Conservation (phyloP, 2,329 filamentous ascomycete genomes). For the Phialemoniopsis sp. region DNA sequence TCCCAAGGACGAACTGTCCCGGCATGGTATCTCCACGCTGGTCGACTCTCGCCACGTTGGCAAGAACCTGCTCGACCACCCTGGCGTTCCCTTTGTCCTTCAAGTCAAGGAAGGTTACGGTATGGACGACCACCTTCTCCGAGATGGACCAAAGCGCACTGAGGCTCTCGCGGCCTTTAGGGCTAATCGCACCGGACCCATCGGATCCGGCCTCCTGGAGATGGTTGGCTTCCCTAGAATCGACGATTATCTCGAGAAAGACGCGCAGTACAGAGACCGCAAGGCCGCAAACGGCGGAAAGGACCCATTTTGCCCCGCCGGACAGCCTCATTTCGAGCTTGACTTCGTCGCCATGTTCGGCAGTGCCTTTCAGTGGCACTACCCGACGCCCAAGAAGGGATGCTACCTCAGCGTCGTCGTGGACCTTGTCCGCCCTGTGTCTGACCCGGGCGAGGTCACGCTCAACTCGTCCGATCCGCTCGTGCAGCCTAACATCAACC, state of each 20-base stretch:
- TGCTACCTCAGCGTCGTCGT: constrained; percentile 54
- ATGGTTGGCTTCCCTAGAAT: constrained; percentile 55
- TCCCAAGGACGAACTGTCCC: constrained; percentile 44
- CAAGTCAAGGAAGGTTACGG: constrained; percentile 34
- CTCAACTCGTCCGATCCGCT: constrained; percentile 53
- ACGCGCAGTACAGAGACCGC: constrained; percentile 37
- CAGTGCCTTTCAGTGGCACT: constrained; percentile 44
- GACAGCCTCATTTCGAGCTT: constrained; percentile 58
- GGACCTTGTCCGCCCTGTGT: constrained; percentile 35
- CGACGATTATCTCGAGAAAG: constrained; percentile 46
- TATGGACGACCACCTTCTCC: constrained; percentile 34
- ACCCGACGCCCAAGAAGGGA: constrained; percentile 33
- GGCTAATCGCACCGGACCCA: constrained; percentile 26
- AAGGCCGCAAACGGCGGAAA: constrained; percentile 35
- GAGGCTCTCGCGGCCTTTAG: constrained; percentile 27
- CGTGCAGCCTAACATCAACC: constrained; percentile 53
- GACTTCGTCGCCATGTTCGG: constrained; percentile 59
- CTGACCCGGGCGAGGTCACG: constrained; percentile 45
- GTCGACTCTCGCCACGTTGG: constrained; percentile 59
- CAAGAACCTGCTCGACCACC: constrained; percentile 60
- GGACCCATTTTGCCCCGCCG: constrained; percentile 51
- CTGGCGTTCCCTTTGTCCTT: constrained; percentile 46
- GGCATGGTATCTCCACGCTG: constrained; percentile 48
- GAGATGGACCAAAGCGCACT: constrained; percentile 25
- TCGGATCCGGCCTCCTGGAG: constrained; percentile 31